A percentile compares a stretch with the other conserved stretches of the same genome.
Conservation (phyloP, 2,329 filamentous ascomycete genomes). For the Phyllosticta capitalensis region DNA sequence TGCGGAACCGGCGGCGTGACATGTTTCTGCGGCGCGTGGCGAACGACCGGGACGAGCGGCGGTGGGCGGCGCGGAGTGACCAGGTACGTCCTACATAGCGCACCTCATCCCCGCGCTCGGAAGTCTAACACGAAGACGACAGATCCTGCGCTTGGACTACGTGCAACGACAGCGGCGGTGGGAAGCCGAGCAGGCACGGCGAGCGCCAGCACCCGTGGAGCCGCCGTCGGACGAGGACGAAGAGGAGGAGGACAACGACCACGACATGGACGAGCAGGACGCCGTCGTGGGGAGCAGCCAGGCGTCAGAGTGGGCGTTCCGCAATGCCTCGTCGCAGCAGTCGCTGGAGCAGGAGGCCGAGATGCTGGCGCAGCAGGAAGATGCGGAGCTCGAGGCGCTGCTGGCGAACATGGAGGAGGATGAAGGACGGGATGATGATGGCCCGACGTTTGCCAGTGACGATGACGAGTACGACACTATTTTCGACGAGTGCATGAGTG, state of each 20-base stretch:
- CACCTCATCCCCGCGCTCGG: background rate
- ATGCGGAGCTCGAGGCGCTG: conserved; percentile 33
- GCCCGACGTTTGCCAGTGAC: conserved; percentile 39
- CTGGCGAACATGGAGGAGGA: conserved; percentile 34
- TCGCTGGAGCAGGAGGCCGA: conserved; percentile 1
- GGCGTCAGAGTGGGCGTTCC: background rate
- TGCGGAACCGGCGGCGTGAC: conserved; percentile 53
- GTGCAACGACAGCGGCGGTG: conserved; percentile 34
- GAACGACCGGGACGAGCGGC: conserved; percentile 35
- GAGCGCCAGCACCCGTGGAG: conserved; percentile 29
- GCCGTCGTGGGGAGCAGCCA: conserved; percentile 3
- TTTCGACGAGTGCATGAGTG: conserved; percentile 46
- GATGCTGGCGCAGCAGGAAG: conserved; percentile 6
- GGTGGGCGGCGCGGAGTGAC: conserved; percentile 37
- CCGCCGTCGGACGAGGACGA: conserved; percentile 15
- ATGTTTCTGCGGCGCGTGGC: conserved; percentile 56
- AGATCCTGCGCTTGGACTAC: conserved; percentile 42
- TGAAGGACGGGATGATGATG: conserved; percentile 12
- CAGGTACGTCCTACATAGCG: conserved; percentile 28
- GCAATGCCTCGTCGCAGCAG: background rate
- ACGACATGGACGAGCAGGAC: conserved; percentile 2
- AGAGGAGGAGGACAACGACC: conserved; percentile 13
- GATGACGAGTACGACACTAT: conserved; percentile 53
- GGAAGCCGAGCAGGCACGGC: conserved; percentile 34
- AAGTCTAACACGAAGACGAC: background rate